Base-by-base conservation (phyloP, 345 rosid genomes). In the Bruguiera sexangula region DNA sequence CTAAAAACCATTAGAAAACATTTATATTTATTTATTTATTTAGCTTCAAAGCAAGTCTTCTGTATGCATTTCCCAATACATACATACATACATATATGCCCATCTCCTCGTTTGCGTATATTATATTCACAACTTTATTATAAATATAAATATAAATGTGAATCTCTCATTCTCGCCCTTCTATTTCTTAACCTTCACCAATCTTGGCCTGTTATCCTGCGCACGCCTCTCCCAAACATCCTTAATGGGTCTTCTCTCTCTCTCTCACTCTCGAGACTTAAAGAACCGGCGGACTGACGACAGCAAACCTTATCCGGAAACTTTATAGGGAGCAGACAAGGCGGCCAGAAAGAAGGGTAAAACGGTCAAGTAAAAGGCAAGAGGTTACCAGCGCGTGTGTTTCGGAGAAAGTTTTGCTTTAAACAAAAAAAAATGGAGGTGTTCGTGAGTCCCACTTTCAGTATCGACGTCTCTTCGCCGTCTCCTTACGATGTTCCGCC, bases 361-460 rank as follows among this genome's bases (percentile, higher is more conserved):
- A 56, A n/a, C 52, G 67, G 43, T 64, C 21, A 37, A n/a, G 15
- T 55, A 13, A 55, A 55, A 13, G 11, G 16, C 3, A 4, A 8
- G 60, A 55, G 30, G 19, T 13, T 13, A 8, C 3, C 22, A 2
- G 29, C 0, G 11, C 0, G 9, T 21, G 8, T 21, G 59, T 9
- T 55, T 9, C 48, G 11, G 16, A 39, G 1, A 11, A 2, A 4
- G 11, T 3, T 2, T 39, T 11, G 10, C 0, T 9, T 39, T 9
- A 39, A 39, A 39, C 48, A 48, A 27, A 27, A 27, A 27, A 30
- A 8, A 27, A 87, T 88, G 96, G 89, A 88, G 82, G 80, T 88
- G 48, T 4, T 90, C 73, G 78, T 78, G 63, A 88, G 93, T 58
- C 73, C 88, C 52, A 73, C 76, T 46, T 74, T 78, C 63, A 57